These are phyloP conservation scores for Xylariaceae sp. DNA, from an alignment of 2,329 filamentous ascomycete genomes.

Conservation along the genomic window DNA sequence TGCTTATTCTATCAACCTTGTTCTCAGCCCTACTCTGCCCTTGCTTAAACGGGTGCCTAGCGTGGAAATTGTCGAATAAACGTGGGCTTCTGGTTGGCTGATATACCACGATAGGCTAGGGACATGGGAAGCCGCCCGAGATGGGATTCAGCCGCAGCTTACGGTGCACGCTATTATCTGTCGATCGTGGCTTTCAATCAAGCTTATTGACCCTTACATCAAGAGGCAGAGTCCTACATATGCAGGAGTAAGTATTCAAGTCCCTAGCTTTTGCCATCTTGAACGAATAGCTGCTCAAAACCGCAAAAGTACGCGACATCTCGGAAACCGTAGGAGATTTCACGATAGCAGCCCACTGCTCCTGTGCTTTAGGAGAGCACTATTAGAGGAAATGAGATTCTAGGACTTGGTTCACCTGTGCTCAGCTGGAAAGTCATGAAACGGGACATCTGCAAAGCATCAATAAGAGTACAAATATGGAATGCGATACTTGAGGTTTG, in stretches of 20 bases:
- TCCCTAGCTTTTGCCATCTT: too few relatives aligned
- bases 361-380: not conserved
- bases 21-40: not conserved
- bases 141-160: not conserved
- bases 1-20: constrained; percentile 7
- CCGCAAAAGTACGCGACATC: too few relatives aligned
- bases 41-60: not conserved
- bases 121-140: too few relatives aligned
- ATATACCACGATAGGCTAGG: too few relatives aligned
- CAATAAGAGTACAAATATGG: not conserved
- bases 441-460: not conserved
- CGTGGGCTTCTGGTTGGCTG: constrained; percentile 3
- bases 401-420: not conserved
- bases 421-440: not conserved
- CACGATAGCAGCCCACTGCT: not conserved
- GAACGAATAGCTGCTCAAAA: too few relatives aligned
- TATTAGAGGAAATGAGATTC: not conserved
- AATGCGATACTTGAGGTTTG: not conserved
- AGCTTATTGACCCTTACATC: too few relatives aligned
- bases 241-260: too few relatives aligned
- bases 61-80: not conserved
- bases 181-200: too few relatives aligned
- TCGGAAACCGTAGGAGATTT: constrained; percentile 5
- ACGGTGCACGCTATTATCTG: too few relatives aligned
- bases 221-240: not conserved